A percentile compares a stretch with the other conserved stretches of the same genome.
phyloP scores from a whole-genome alignment of 179 eudicot species.

The Vitellaria paradoxa region DNA sequence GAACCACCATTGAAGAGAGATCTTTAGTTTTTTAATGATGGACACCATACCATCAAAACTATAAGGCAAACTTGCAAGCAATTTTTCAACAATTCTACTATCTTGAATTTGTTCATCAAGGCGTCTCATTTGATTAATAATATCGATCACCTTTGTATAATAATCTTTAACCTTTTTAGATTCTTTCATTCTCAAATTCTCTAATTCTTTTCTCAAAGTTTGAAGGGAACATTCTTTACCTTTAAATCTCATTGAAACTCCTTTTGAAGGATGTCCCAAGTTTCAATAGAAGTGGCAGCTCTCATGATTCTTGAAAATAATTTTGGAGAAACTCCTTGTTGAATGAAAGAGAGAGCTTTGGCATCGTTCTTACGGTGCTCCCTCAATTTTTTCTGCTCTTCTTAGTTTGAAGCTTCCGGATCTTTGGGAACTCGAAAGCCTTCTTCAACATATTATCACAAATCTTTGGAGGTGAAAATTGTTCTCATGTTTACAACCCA shows the following conservation, averaged over 20 bases:
- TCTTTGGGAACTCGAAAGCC: too few species aligned
- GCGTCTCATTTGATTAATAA: neutral
- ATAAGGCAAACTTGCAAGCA: neutral
- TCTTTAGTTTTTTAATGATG: conserved; percentile 13
- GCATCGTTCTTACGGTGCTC: too few species aligned
- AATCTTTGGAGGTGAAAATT: too few species aligned
- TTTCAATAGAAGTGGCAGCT: neutral
- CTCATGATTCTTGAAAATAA: neutral
- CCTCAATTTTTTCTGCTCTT: too few species aligned
- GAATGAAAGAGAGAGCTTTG: neutral
- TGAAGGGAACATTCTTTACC: conserved; percentile 3
- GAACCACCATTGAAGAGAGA: neutral
- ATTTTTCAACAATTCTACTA: neutral
- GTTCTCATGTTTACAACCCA: too few species aligned
- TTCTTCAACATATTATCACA: too few species aligned
- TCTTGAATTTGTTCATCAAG: neutral
- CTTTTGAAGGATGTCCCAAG: conserved; percentile 1
- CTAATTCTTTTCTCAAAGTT: conserved; percentile 17
- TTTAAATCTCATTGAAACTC: conserved; percentile 12
- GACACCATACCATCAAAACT: conserved; percentile 6
- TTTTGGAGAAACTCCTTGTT: neutral
- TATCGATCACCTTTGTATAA: neutral
- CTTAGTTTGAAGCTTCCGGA: too few species aligned
- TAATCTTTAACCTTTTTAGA: neutral
- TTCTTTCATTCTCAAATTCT: conserved; percentile 17